A percentile compares a stretch with the other conserved stretches of the same genome.
These are phyloP conservation scores for Pistacia integerrima DNA, from an alignment of 345 rosid genomes.

Conservation along the genomic window DNA sequence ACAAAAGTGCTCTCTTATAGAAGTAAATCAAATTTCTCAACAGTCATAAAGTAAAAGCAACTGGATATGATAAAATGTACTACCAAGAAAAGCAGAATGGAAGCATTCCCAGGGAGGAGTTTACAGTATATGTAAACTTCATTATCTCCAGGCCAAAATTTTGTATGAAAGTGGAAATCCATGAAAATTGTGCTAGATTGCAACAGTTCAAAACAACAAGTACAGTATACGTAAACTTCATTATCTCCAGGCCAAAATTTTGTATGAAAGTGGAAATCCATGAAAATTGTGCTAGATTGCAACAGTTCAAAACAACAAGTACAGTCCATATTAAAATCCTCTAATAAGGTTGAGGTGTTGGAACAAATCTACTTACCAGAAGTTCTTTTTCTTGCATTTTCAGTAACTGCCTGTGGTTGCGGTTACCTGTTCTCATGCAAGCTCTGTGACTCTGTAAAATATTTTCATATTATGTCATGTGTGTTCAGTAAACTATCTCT, in stretches of 20 bases:
- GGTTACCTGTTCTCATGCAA: conserved; percentile 40
- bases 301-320: background rate
- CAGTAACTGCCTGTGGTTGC: conserved; percentile 51
- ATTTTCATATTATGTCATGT: background rate
- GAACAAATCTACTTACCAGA: conserved; percentile 39
- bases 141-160: background rate
- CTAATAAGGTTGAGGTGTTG: background rate
- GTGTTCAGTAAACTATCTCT: background rate
- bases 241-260: background rate
- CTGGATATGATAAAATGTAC: background rate
- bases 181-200: background rate
- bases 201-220: conserved; percentile 4
- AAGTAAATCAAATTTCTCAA: background rate
- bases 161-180: background rate
- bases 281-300: background rate
- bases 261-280: background rate
- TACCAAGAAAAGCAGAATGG: background rate
- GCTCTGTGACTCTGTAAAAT: conserved; percentile 54
- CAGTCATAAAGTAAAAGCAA: background rate
- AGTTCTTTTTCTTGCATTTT: conserved; percentile 79
- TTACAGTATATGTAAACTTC: background rate
- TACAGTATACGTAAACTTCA: background rate
- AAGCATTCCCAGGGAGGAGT: background rate
- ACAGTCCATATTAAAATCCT: background rate
- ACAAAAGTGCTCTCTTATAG: background rate